Conservation (phyloP, 805 yeast genomes). For the Clavispora phyllophila region DNA sequence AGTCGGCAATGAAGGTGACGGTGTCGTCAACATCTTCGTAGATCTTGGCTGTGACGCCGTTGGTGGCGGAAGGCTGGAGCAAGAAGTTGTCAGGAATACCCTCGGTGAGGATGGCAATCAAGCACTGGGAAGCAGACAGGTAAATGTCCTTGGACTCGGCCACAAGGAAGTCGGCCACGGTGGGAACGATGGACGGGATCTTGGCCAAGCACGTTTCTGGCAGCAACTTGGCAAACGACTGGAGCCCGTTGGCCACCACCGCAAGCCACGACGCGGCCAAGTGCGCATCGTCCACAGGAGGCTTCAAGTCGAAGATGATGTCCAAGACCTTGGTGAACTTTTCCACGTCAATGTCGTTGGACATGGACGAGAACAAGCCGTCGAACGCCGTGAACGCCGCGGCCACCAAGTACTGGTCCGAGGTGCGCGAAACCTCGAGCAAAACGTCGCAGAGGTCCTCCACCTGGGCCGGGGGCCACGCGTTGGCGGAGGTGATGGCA, state of each 20-base stretch:
- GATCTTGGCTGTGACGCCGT: conserved; percentile 41
- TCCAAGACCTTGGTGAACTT: conserved; percentile 61
- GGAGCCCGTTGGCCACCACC: conserved; percentile 78
- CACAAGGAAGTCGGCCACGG: conserved; percentile 58
- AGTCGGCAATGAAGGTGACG: conserved; percentile 47
- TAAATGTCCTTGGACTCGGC: conserved; percentile 63
- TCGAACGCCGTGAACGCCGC: conserved; percentile 82
- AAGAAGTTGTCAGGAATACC: conserved; percentile 58
- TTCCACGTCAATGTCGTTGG: conserved; percentile 54
- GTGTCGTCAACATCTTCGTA: conserved; percentile 54
- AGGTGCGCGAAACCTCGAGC: conserved; percentile 69
- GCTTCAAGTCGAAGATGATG: conserved; percentile 72
- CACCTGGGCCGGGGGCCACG: conserved; percentile 76
- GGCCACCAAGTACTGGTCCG: conserved; percentile 80
- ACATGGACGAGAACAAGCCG: conserved; percentile 66
- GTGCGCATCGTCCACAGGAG: conserved; percentile 76
- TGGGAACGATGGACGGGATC: conserved; percentile 44
- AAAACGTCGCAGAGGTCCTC: conserved; percentile 73
- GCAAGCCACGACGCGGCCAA: conserved; percentile 95
- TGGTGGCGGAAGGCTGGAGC: conserved; percentile 42
- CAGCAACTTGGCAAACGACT: conserved; percentile 30
- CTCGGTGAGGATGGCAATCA: conserved; percentile 70
- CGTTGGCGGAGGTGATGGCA: conserved; percentile 61
- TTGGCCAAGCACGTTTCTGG: conserved; percentile 46
- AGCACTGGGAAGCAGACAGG: conserved; percentile 78